Conservation (phyloP, 148 eudicot species). For the Amaranthus palmeri region DNA sequence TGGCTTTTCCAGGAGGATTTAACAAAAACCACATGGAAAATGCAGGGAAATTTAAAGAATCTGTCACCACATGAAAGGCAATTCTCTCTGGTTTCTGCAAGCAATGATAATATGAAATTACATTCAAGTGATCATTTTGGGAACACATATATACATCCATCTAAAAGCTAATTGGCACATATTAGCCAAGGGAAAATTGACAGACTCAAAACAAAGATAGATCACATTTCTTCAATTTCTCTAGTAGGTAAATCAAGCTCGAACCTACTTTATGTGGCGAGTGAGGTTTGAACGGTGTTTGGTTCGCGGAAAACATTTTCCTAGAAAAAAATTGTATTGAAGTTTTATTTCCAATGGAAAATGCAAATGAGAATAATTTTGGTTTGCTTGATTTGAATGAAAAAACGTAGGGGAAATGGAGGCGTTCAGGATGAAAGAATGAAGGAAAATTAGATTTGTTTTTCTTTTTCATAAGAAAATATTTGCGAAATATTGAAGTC, state of each 20-base stretch:
- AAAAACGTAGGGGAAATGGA: too few relatives aligned
- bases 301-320: too few relatives aligned
- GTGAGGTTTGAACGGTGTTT: background rate
- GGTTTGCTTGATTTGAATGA: too few relatives aligned
- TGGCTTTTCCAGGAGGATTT: conserved; percentile 74
- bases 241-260: background rate
- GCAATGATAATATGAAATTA: conserved; percentile 20
- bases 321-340: too few relatives aligned
- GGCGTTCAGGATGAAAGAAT: too few relatives aligned
- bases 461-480: too few relatives aligned
- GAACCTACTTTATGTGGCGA: background rate
- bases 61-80: conserved; percentile 85
- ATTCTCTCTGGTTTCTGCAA: conserved; percentile 80
- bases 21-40: conserved; percentile 91
- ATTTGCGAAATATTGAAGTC: too few relatives aligned
- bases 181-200: background rate
- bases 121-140: background rate
- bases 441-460: too few relatives aligned
- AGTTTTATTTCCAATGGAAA: too few relatives aligned
- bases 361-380: too few relatives aligned
- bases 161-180: background rate
- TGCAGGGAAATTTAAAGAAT: conserved; percentile 76
- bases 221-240: background rate
- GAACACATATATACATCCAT: background rate
- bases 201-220: background rate